Conservation (phyloP, 306 rosid genomes). For the Castanospermum australe region DNA sequence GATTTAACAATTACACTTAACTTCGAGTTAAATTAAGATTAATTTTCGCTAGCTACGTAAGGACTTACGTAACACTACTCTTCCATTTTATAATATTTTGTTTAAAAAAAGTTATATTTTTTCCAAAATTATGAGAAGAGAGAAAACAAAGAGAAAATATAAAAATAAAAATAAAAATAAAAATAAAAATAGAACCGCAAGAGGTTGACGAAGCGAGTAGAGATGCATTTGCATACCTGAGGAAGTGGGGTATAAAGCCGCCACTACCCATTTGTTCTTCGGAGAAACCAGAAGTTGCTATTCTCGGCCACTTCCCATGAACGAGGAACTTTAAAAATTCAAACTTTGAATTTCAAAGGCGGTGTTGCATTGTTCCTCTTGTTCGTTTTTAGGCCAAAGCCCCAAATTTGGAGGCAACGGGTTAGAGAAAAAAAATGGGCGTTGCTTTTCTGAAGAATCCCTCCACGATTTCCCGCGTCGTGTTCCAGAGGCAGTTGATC, state of each 20-base stretch:
- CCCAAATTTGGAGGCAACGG: not conserved
- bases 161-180: no score
- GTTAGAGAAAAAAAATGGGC: slow-evolving; percentile 24
- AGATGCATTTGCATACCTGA: not conserved
- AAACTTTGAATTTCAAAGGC: no score
- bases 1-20: no score
- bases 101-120: no score
- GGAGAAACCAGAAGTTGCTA: not conserved
- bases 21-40: no score
- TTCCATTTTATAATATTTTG: no score
- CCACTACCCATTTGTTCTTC: not conserved
- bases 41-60: no score
- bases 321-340: not conserved
- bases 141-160: no score
- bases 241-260: not conserved
- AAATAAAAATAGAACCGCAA: no score
- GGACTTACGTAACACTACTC: no score
- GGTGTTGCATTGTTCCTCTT: not conserved
- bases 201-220: not conserved
- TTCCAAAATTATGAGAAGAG: no score
- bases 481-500: slow-evolving; percentile 29
- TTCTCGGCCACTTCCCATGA: slow-evolving; percentile 3
- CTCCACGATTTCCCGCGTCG: slow-evolving; percentile 23
- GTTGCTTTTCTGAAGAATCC: slow-evolving; percentile 35
- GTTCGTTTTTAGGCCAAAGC: not conserved